These are phyloP conservation scores for Clonostachys byssicola DNA, from an alignment of 2,329 filamentous ascomycete genomes.

Conservation along the genomic window DNA sequence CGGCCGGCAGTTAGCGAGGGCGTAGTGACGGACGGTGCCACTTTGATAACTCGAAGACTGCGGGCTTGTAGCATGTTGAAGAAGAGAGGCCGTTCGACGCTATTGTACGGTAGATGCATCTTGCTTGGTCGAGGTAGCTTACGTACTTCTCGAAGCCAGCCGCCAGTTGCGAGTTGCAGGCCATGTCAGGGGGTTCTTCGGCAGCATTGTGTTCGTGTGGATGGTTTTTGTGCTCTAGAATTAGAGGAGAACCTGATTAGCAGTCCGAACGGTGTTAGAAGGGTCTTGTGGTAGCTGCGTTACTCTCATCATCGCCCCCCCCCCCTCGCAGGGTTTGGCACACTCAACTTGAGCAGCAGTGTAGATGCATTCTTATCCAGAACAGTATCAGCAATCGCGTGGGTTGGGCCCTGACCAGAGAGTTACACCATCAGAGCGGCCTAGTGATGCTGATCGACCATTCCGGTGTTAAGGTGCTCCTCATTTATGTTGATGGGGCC, in stretches of 20 bases:
- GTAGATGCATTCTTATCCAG: conserved; percentile 11
- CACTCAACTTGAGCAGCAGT: conserved; percentile 12
- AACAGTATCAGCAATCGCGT: neutral
- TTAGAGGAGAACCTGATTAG: too few species aligned
- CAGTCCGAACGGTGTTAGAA: too few species aligned
- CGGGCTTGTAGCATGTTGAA: conserved; percentile 4
- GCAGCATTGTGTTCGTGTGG: conserved; percentile 10
- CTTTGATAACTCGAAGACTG: neutral
- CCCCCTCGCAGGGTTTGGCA: conserved; percentile 13
- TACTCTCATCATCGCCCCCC: conserved; percentile 10
- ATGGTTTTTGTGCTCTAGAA: conserved; percentile 1
- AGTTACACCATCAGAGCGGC: neutral
- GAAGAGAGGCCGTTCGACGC: conserved; percentile 6
- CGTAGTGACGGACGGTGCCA: too few species aligned
- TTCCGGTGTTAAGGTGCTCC: neutral
- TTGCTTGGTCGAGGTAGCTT: conserved; percentile 12
- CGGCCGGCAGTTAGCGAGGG: too few species aligned
- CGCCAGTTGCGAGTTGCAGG: conserved; percentile 12
- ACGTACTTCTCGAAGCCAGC: conserved; percentile 14
- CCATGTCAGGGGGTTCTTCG: conserved; percentile 7
- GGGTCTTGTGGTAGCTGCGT: neutral
- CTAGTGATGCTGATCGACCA: neutral
- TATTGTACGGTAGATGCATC: conserved; percentile 16
- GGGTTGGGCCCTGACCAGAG: too few species aligned
- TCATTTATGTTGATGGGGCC: neutral